Conservation (phyloP, 1,284 basidiomycete genomes). For the Leccinum griseonigrum region DNA sequence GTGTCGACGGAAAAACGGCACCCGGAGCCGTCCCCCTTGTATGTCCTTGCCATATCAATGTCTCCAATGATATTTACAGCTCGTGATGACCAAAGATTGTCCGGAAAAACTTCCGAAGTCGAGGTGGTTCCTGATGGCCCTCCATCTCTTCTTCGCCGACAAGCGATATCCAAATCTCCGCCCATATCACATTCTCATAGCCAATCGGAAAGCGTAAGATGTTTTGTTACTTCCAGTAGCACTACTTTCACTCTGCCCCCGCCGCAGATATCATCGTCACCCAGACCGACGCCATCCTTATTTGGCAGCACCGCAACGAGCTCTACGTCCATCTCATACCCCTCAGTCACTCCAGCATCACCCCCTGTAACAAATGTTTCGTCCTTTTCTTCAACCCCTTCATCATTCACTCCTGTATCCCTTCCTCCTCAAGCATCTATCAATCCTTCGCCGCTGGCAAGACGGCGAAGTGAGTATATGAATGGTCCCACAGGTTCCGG, state of each 20-base stretch:
- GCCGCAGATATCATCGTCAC: slow-evolving; percentile 27
- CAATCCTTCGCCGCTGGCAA: slow-evolving; percentile 63
- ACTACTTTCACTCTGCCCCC: slow-evolving; percentile 9
- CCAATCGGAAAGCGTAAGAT: slow-evolving; percentile 44
- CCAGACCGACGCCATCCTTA: slow-evolving; percentile 33
- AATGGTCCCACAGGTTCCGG: slow-evolving; percentile 73
- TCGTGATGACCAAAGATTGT: slow-evolving; percentile 14
- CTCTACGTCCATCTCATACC: slow-evolving; percentile 45
- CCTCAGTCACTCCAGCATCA: slow-evolving; percentile 35
- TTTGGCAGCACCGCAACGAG: slow-evolving; percentile 28
- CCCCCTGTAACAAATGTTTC: slow-evolving; percentile 37
- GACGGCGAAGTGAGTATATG: slow-evolving; percentile 75
- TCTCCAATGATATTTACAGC: slow-evolving; percentile 13
- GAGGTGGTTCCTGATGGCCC: slow-evolving; percentile 25
- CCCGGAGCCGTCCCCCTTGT: slow-evolving; percentile 20
- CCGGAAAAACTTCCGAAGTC: slow-evolving; percentile 14
- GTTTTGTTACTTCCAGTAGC: not conserved
- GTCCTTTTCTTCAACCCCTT: slow-evolving; percentile 26
- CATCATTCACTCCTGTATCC: slow-evolving; percentile 41
- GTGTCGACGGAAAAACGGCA: slow-evolving; percentile 16
- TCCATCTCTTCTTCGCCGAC: slow-evolving; percentile 36
- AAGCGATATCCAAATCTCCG: slow-evolving; percentile 38
- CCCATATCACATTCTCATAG: slow-evolving; percentile 40
- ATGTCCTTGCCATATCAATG: slow-evolving; percentile 9
- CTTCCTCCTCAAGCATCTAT: slow-evolving; percentile 80